These are phyloP conservation scores for Begonia loranthoides DNA, from an alignment of 306 rosid genomes.

Conservation along the genomic window DNA sequence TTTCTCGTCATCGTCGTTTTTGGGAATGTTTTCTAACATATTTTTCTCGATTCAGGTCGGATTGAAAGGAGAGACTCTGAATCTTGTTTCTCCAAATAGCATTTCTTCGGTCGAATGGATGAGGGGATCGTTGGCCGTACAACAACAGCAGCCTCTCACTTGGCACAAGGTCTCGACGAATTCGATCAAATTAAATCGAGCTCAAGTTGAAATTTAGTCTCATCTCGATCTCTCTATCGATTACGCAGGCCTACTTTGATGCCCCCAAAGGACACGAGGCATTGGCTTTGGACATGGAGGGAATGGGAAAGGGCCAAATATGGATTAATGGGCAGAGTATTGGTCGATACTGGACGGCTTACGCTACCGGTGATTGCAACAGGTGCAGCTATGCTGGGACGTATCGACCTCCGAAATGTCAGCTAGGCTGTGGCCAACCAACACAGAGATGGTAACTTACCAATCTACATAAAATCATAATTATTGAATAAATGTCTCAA, in stretches of 20 bases:
- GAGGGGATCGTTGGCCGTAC: conserved; percentile 47
- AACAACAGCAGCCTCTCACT: conserved; percentile 70
- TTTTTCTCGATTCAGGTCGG: conserved; percentile 39
- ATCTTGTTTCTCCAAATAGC: conserved; percentile 63
- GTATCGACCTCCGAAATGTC: conserved; percentile 80
- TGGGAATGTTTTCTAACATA: no score
- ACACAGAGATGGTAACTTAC: conserved; percentile 71
- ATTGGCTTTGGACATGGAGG: conserved; percentile 85
- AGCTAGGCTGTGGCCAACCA: conserved; percentile 82
- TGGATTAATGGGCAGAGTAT: conserved; percentile 92
- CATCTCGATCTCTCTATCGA: conserved; percentile 5
- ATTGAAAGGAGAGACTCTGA: conserved; percentile 90
- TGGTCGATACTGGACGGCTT: conserved; percentile 95
- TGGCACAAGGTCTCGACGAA: conserved; percentile 77
- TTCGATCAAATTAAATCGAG: no score
- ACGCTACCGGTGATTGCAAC: conserved; percentile 60
- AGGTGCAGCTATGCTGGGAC: conserved; percentile 62
- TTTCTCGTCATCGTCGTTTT: no score
- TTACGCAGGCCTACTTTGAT: conserved; percentile 54
- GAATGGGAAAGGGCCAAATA: conserved; percentile 98
- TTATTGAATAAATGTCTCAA: no score
- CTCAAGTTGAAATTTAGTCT: no score
- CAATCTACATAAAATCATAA: not conserved
- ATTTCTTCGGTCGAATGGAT: conserved; percentile 84
- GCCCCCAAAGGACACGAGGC: conserved; percentile 89